Conservation (phyloP, 2,329 filamentous ascomycete species). For the Neoscytalidium dimidiatum region DNA sequence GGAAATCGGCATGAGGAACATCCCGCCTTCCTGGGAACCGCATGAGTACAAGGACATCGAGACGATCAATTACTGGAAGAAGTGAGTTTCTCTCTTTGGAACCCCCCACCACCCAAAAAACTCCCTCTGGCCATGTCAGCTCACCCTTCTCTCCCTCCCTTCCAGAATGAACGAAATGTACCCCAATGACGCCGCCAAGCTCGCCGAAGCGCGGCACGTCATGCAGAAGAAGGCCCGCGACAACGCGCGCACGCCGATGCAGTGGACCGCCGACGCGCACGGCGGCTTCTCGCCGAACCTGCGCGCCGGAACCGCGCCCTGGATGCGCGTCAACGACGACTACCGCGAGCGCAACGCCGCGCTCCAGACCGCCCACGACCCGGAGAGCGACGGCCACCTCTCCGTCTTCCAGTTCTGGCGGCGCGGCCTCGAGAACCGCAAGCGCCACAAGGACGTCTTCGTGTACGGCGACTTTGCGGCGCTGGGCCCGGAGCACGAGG, state of each 20-base stretch:
- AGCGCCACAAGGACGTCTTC: slow-evolving; percentile 59
- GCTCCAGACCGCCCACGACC: slow-evolving; percentile 44
- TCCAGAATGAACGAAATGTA: slow-evolving; percentile 33
- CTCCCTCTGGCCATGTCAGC: not conserved
- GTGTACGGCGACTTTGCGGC: slow-evolving; percentile 62
- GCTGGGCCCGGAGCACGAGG: slow-evolving; percentile 43
- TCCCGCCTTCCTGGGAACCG: slow-evolving; percentile 45
- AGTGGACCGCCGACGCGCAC: slow-evolving; percentile 59
- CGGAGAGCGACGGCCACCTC: slow-evolving; percentile 28
- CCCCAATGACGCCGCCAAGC: slow-evolving; percentile 30
- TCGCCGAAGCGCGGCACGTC: slow-evolving; percentile 29
- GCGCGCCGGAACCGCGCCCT: slow-evolving; percentile 48
- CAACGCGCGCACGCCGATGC: slow-evolving; percentile 67
- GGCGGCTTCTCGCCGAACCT: slow-evolving; percentile 61
- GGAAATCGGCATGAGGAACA: slow-evolving; percentile 54
- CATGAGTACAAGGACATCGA: slow-evolving; percentile 56
- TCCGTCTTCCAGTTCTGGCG: slow-evolving; percentile 64
- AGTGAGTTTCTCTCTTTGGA: slow-evolving; percentile 25
- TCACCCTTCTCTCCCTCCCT: not conserved
- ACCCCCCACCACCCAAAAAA: not conserved
- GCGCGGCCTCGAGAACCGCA: slow-evolving; percentile 55
- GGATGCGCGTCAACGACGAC: slow-evolving; percentile 63
- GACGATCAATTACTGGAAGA: slow-evolving; percentile 54
- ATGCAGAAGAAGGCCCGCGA: slow-evolving; percentile 61
- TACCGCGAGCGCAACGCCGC: slow-evolving; percentile 59